Base-by-base conservation (phyloP, 2,329 filamentous ascomycete genomes). In the Rhynchosporium agropyri region DNA sequence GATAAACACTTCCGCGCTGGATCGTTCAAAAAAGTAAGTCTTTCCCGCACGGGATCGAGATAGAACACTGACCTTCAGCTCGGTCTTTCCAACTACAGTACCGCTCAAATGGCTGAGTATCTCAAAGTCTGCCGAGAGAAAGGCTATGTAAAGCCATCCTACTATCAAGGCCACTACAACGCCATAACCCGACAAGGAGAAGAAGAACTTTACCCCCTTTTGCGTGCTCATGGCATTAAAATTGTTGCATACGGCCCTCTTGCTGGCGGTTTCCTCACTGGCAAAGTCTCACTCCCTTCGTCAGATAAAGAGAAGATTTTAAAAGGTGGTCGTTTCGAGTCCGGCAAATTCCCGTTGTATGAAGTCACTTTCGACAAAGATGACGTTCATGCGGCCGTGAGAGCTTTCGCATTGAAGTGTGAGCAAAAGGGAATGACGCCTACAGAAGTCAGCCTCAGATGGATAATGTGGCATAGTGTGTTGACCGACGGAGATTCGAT, bases 111-210 rank as follows among this genome's bases (percentile, higher is more conserved):
- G 13, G 90, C 90, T 0, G 91, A 96, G 77, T 84, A 94, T 9
- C 87, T 89, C 63, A 83, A 90, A 73, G 87, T 86, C 43, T 93
- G 89, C 79, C 88, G 88, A 69, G 85, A 89, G 77, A 87, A 90
- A 70, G 84, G 84, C 64, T 95, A 90, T 89, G 89, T 95, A 12
- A 84, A 64, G 31, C 92, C 92, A 0, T 91, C 88, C 0, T 84
- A 96, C 61, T 96, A 90, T 76, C 91, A 95, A 76, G 92, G 82
- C 70, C 93, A 95, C 89, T 93, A 93, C 77, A 93, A 93, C 75
- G 85, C 83, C 63, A 89, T 93, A 69, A 90, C 86, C 38, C 84
- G 91, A 61, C 83, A 83, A 62, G 87, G 92, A 67, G 91, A 94
- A 75, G 75, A 83, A 1, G 89, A 93, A 74, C 79, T 94, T 45